Evolutionary conservation across 2,329 filamentous ascomycete genomes (phyloP), one percentile per base, ranked within the genome.

Genomic region (Chaetomiaceae sp.): DNA sequence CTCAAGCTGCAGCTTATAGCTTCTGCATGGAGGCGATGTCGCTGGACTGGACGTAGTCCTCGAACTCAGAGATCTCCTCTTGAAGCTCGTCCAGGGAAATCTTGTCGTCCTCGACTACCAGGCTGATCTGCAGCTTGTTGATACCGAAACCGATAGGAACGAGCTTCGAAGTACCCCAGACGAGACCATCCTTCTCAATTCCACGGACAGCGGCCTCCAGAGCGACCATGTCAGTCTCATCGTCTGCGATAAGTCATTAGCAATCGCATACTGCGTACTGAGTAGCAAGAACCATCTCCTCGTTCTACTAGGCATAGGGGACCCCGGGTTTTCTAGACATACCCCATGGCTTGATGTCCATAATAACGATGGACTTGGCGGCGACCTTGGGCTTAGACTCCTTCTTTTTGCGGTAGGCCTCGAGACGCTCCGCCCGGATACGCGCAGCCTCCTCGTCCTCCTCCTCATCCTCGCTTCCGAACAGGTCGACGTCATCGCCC

Each of bases 291-390:
- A n/a, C n/a, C n/a, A n/a, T n/a, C n/a, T n/a, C n/a, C n/a, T n/a
- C n/a, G n/a, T n/a, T n/a, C n/a, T n/a, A n/a, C n/a, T n/a, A n/a
- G n/a, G n/a, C n/a, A 30, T 32, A 20, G 48, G 38, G 53, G 51
- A 76, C 86, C 60, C n/a, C n/a, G n/a, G n/a, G n/a, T n/a, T n/a
- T n/a, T n/a, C n/a, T n/a, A n/a, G n/a, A n/a, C n/a, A n/a, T 86
- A 95, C 91, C 93, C 91, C 93, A 97, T 64, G 93, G 93, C 83
- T 98, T 98, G 59, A 98, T 86, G 63, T 97, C 91, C 59, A 98
- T 63, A 57, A 89, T 97, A 64, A 97, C 89, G 54, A 97, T 76
- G 50, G 91, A 97, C 82, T 98, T 98, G 68, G 93, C 93, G 54
- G 84, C 83, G 59, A 82, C 78, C 88, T 97, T 96, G 58, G 77